A percentile compares a stretch with the other conserved stretches of the same genome.
Conservation (phyloP, 352 stramenopile species). For the Aphanomyces stellatus region DNA sequence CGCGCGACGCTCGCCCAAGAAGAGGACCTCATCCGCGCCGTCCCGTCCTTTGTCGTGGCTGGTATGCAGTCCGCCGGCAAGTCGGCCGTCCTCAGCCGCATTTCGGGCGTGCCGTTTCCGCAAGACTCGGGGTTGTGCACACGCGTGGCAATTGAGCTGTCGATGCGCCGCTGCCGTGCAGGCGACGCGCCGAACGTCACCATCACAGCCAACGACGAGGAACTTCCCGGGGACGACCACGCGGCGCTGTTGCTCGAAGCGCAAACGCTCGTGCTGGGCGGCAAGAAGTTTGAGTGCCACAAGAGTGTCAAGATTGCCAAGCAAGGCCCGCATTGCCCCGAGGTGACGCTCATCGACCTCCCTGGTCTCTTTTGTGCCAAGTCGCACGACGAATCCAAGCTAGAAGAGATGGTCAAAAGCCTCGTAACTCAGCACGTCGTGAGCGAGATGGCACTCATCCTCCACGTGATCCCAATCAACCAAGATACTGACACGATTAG, state of each 20-base stretch:
- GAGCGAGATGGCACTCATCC: not conserved
- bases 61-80: conserved; percentile 12
- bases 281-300: conserved; percentile 6
- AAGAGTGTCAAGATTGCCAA: not conserved
- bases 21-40: not conserved
- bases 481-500: not conserved
- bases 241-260: not conserved
- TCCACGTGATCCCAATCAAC: conserved; percentile 8
- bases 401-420: not conserved
- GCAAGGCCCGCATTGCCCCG: not conserved
- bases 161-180: not conserved
- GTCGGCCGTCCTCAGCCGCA: not conserved
- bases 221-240: not conserved
- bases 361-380: not conserved
- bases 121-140: not conserved
- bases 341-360: conserved; percentile 3
- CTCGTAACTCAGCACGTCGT: not conserved
- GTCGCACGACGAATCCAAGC: not conserved
- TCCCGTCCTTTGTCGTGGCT: conserved; percentile 13
- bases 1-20: not conserved
- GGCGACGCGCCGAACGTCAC: not conserved
- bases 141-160: conserved; percentile 1
- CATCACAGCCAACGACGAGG: not conserved
- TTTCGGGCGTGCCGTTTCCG: conserved; percentile 1
- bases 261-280: not conserved